Conservation (phyloP, 305 asterid species). For the Petunia hybrid region DNA sequence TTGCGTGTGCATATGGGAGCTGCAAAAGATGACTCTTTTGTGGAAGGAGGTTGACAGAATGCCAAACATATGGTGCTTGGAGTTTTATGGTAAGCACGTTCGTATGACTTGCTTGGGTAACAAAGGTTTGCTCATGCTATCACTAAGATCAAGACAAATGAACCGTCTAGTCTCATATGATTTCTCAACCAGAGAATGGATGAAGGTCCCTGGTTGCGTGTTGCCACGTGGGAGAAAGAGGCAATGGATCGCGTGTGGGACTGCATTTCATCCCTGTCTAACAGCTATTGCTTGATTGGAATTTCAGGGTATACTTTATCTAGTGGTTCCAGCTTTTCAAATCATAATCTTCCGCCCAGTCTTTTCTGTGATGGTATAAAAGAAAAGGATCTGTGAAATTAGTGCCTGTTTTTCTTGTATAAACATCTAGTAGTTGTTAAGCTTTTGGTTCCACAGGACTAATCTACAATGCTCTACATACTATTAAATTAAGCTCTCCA, state of each 20-base stretch:
- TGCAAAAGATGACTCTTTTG: conserved; percentile 95
- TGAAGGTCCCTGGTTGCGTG: conserved; percentile 88
- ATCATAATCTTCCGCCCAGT: conserved; percentile 21
- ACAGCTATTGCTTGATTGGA: conserved; percentile 80
- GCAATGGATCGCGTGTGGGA: conserved; percentile 94
- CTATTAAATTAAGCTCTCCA: background rate
- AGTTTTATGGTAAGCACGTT: conserved; percentile 98
- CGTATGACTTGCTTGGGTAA: conserved; percentile 96
- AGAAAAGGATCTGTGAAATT: conserved; percentile 6
- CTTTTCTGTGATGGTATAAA: conserved; percentile 34
- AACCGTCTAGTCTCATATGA: conserved; percentile 82
- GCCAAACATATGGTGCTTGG: conserved; percentile 99
- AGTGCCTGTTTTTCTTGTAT: conserved; percentile 31
- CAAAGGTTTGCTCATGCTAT: conserved; percentile 88
- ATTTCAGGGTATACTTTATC: background rate
- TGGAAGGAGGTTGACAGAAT: conserved; percentile 99
- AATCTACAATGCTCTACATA: conserved; percentile 11
- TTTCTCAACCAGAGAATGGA: conserved; percentile 76
- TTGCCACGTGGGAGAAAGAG: conserved; percentile 77
- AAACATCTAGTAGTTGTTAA: conserved; percentile 34
- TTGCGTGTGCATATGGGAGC: conserved; percentile 97
- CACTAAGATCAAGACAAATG: conserved; percentile 84
- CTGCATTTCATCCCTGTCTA: conserved; percentile 85
- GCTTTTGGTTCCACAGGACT: conserved; percentile 33
- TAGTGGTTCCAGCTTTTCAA: conserved; percentile 24